Conservation (phyloP, 495 filamentous ascomycete genomes). For the Penicillium waksmanii region DNA sequence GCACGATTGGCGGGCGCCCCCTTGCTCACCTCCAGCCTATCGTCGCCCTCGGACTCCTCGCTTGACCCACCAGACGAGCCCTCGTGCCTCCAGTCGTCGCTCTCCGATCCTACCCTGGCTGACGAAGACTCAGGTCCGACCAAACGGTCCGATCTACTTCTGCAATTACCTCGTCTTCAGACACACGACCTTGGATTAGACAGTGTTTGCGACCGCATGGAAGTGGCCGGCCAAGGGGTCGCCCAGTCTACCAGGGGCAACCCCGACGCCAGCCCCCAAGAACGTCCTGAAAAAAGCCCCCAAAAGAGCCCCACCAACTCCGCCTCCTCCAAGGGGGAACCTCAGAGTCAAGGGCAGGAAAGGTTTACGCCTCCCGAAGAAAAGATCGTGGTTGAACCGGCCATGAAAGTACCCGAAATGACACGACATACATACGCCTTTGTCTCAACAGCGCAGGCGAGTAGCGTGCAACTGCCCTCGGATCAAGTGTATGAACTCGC, state of each 20-base stretch:
- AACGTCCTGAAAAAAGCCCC: background rate
- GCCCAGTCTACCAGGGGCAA: slow-evolving; percentile 4
- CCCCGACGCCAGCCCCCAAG: background rate
- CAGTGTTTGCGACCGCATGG: slow-evolving; percentile 14
- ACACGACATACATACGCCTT: slow-evolving; percentile 16
- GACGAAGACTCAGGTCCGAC: slow-evolving; percentile 4
- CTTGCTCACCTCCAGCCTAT: background rate
- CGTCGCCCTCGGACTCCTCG: slow-evolving; percentile 21
- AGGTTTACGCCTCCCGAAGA: slow-evolving; percentile 16
- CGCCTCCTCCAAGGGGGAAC: background rate
- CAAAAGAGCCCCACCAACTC: slow-evolving; percentile 10
- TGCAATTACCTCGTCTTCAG: slow-evolving; percentile 43
- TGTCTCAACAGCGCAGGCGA: slow-evolving; percentile 26
- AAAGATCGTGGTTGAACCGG: slow-evolving; percentile 29
- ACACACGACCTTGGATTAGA: slow-evolving; percentile 29
- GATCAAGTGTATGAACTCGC: slow-evolving; percentile 45
- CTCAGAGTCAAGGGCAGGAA: background rate
- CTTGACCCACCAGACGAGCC: slow-evolving; percentile 17
- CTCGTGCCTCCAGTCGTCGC: slow-evolving; percentile 16
- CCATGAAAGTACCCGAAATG: slow-evolving; percentile 15
- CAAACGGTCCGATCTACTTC: slow-evolving; percentile 29
- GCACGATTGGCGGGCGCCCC: background rate
- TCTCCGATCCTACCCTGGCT: slow-evolving; percentile 17
- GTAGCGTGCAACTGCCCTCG: slow-evolving; percentile 21
- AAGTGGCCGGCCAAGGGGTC: background rate